Evolutionary conservation across 805 yeast genomes (phyloP).

Genomic region (Suhomyces tanzawaensis): DNA sequence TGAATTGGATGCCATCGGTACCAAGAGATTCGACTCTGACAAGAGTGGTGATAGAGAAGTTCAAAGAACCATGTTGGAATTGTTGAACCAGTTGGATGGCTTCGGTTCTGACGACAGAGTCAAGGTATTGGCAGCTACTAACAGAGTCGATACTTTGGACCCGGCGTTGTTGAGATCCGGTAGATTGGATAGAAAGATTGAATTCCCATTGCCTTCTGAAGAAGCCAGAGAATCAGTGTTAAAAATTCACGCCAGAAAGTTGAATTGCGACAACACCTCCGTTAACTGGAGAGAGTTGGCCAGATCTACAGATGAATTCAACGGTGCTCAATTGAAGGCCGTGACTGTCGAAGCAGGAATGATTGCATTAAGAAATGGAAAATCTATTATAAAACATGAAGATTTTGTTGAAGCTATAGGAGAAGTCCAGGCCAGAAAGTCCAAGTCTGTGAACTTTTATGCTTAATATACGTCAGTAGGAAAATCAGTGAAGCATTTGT

Average conservation of each 20-base stretch:
- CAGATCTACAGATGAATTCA: constrained; percentile 95
- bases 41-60: constrained; percentile 47
- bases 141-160: constrained; percentile 98
- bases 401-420: constrained; percentile 98
- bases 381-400: constrained; percentile 87
- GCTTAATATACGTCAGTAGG: constrained; percentile 48
- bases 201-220: constrained; percentile 95
- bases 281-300: constrained; percentile 99
- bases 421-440: constrained; percentile 97
- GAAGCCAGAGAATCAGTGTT: constrained; percentile 96
- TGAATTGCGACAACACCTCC: constrained; percentile 80
- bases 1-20: constrained; percentile 48
- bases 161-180: constrained; percentile 99
- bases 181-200: constrained; percentile 96
- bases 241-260: constrained; percentile 95
- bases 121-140: constrained; percentile 96
- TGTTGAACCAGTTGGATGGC: constrained; percentile 69
- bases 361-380: constrained; percentile 97
- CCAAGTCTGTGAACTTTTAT: constrained; percentile 92
- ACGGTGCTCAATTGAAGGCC: constrained; percentile 98
- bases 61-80: constrained; percentile 49
- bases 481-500: neutral
- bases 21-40: constrained; percentile 45
- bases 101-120: constrained; percentile 97
- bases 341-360: constrained; percentile 99